Percentiles rank a stretch among this genome's conserved stretches.
Evolutionary conservation across 2,329 filamentous ascomycete species (phyloP).

Genomic region (Magnaporthiopsis incrustans): DNA sequence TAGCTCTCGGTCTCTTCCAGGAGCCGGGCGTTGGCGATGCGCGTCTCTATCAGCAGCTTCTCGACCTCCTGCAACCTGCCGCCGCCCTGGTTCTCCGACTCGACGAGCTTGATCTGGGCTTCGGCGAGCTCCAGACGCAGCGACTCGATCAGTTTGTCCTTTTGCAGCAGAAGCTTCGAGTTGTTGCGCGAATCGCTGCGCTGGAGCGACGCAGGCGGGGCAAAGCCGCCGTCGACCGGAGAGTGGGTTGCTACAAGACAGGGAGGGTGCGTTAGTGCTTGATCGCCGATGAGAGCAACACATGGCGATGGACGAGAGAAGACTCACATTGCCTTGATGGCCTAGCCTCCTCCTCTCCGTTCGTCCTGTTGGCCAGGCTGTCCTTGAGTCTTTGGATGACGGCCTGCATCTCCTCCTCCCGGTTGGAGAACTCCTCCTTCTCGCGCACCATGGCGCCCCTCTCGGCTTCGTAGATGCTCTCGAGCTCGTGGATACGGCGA

Average conservation of each 20-base stretch:
- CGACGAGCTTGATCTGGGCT: constrained; percentile 88
- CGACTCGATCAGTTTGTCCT: constrained; percentile 92
- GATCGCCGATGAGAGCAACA: constrained; percentile 2
- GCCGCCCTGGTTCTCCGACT: constrained; percentile 87
- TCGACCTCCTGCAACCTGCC: constrained; percentile 86
- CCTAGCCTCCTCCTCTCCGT: constrained; percentile 47
- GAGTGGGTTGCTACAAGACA: constrained; percentile 42
- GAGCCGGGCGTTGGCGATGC: constrained; percentile 89
- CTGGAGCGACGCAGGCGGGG: constrained; percentile 74
- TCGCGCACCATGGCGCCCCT: constrained; percentile 81
- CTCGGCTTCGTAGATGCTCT: constrained; percentile 87
- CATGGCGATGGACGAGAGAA: neutral
- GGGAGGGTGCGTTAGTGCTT: constrained; percentile 9
- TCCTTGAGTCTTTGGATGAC: constrained; percentile 92
- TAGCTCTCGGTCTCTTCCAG: constrained; percentile 99
- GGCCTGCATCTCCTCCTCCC: constrained; percentile 83
- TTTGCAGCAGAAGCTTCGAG: constrained; percentile 85
- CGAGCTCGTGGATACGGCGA: constrained; percentile 81
- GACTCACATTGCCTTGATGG: constrained; percentile 50
- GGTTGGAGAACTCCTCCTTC: constrained; percentile 76
- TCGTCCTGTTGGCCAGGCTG: constrained; percentile 68
- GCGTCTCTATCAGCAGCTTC: constrained; percentile 78
- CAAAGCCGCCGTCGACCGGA: constrained; percentile 70
- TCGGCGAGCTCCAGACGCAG: constrained; percentile 88
- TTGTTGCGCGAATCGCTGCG: constrained; percentile 85